Evolutionary conservation across 257 asterid genomes (phyloP).

Genomic region (Jacaranda mimosifolia): DNA sequence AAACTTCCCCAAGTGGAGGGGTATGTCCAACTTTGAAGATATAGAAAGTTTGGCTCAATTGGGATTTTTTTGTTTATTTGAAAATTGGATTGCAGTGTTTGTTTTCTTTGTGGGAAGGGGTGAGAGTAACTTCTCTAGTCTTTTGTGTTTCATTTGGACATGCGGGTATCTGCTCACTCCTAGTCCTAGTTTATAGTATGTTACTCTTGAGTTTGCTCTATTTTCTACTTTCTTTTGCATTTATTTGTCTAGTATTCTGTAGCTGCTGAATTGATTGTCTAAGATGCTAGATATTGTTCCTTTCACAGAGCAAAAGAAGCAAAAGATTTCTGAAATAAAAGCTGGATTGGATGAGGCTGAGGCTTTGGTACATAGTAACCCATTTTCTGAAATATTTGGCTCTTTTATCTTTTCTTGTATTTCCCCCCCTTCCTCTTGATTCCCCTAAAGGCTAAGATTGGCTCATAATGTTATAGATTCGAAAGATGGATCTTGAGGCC

Average conservation of each 20-base stretch:
- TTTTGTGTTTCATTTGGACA: too few species aligned
- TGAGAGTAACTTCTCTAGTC: too few species aligned
- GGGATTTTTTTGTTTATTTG: too few species aligned
- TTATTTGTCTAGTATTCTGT: neutral
- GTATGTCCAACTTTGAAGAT: too few species aligned
- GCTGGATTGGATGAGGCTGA: conserved; percentile 81
- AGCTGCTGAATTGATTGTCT: conserved; percentile 9
- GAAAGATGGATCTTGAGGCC: conserved; percentile 91
- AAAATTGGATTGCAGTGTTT: too few species aligned
- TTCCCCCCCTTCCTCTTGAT: neutral
- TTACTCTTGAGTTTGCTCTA: too few species aligned
- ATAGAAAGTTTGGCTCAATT: too few species aligned
- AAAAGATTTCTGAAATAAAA: conserved; percentile 67
- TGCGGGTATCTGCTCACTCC: too few species aligned
- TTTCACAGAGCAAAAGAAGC: conserved; percentile 82
- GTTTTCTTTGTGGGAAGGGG: too few species aligned
- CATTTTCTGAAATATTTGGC: neutral
- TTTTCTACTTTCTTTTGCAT: neutral
- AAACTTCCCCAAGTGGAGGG: too few species aligned
- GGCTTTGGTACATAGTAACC: conserved; percentile 57
- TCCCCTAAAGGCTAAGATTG: conserved; percentile 38
- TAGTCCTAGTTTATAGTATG: too few species aligned
- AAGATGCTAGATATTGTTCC: conserved; percentile 14
- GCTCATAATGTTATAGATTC: conserved; percentile 56
- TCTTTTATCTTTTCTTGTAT: neutral